These are phyloP conservation scores for Teunomyces funiuensis DNA, from an alignment of 805 yeast species.

Conservation along the genomic window DNA sequence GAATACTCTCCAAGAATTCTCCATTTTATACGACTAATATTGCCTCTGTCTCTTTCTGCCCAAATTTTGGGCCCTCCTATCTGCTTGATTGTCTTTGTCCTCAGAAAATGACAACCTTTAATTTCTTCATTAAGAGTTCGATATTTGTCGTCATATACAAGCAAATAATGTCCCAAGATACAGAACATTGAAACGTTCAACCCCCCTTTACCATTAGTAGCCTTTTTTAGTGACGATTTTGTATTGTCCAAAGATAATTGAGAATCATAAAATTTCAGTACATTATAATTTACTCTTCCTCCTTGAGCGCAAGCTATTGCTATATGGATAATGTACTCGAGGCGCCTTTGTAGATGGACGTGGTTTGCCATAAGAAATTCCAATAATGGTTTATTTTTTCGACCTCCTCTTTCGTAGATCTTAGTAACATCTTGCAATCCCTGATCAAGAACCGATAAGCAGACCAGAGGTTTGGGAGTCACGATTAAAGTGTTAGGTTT, in stretches of 20 bases:
- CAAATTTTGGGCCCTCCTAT: background rate
- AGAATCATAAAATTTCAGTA: too few relatives aligned
- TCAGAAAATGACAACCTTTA: too few relatives aligned
- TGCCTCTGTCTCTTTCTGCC: background rate
- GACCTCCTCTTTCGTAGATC: too few relatives aligned
- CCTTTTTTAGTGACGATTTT: background rate
- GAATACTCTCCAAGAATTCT: background rate
- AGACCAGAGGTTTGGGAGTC: too few relatives aligned
- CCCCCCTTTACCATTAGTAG: background rate
- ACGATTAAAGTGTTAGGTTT: too few relatives aligned
- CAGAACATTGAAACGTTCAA: conserved; percentile 2
- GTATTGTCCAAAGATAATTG: too few relatives aligned
- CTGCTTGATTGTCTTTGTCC: background rate
- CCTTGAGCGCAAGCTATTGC: conserved; percentile 3
- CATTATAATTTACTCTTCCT: background rate
- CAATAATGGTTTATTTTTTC: too few relatives aligned
- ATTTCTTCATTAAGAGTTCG: too few relatives aligned
- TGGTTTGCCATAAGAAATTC: too few relatives aligned
- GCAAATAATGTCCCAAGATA: conserved; percentile 3
- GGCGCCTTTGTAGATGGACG: background rate
- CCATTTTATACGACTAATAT: background rate
- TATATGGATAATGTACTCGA: too few relatives aligned
- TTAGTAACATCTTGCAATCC: too few relatives aligned
- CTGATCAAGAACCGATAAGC: too few relatives aligned
- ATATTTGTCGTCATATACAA: background rate